These are phyloP conservation scores for Platismatia glauca DNA, from an alignment of 495 filamentous ascomycete genomes.

Conservation along the genomic window DNA sequence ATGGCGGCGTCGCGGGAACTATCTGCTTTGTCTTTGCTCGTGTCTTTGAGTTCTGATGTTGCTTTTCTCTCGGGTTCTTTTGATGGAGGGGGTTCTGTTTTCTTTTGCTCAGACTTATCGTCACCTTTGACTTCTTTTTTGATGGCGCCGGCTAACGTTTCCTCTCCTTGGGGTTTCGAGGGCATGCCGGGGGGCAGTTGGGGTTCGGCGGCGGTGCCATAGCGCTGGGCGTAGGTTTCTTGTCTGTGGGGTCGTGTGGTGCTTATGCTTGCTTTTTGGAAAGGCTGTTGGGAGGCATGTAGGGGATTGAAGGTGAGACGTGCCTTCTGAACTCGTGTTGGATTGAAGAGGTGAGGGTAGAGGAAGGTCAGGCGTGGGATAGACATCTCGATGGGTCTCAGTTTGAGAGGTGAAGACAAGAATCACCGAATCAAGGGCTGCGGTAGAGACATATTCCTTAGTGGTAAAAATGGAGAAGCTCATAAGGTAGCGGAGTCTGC, in stretches of 20 bases:
- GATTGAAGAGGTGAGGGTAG: constrained; percentile 58
- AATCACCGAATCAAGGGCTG: neutral
- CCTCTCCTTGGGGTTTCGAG: constrained; percentile 12
- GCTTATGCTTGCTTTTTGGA: constrained; percentile 30
- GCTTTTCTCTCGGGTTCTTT: constrained; percentile 22
- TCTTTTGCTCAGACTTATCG: constrained; percentile 15
- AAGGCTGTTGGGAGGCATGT: constrained; percentile 15
- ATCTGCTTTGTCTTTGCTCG: constrained; percentile 18
- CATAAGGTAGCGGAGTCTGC: neutral
- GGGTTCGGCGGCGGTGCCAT: constrained; percentile 42
- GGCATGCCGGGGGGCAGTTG: constrained; percentile 30
- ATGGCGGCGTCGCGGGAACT: constrained; percentile 14
- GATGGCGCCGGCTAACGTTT: constrained; percentile 21
- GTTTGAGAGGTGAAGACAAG: neutral
- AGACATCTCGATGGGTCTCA: constrained; percentile 43
- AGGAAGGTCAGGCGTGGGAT: constrained; percentile 61
- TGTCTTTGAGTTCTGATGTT: constrained; percentile 21
- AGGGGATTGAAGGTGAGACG: constrained; percentile 25
- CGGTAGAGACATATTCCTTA: neutral
- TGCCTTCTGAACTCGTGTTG: constrained; percentile 34
- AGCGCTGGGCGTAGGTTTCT: constrained; percentile 41
- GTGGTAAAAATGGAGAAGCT: too few species aligned
- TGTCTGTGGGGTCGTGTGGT: constrained; percentile 35
- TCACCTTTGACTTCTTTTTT: constrained; percentile 23
- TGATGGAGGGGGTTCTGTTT: constrained; percentile 20